A percentile compares a stretch with the other conserved stretches of the same genome.
Conservation (phyloP, 371 early-diverging fungal species). For the Coemansia sp. region DNA sequence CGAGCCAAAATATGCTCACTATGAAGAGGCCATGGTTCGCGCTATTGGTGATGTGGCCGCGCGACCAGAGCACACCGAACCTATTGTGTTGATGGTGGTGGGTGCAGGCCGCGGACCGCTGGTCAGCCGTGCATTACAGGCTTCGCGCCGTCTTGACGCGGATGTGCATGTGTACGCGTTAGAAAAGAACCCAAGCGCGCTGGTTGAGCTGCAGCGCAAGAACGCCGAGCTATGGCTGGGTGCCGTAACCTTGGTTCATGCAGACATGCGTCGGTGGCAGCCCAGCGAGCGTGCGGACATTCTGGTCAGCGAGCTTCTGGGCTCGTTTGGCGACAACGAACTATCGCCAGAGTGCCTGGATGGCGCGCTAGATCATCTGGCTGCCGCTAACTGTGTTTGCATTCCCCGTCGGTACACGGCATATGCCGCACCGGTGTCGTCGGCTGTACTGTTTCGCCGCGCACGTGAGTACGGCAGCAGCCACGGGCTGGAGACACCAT, state of each 20-base stretch:
- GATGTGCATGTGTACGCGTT: slow-evolving; percentile 77
- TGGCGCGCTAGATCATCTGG: slow-evolving; percentile 84
- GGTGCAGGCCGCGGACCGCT: slow-evolving; percentile 73
- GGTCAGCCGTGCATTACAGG: slow-evolving; percentile 80
- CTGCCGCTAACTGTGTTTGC: slow-evolving; percentile 78
- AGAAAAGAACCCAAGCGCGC: slow-evolving; percentile 95
- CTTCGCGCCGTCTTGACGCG: slow-evolving; percentile 66
- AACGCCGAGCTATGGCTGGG: slow-evolving; percentile 80
- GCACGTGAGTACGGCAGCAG: slow-evolving; percentile 12
- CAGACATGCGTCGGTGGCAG: slow-evolving; percentile 90
- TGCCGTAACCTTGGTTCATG: slow-evolving; percentile 74
- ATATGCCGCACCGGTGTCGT: slow-evolving; percentile 83
- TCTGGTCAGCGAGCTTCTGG: slow-evolving; percentile 86
- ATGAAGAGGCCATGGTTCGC: slow-evolving; percentile 70
- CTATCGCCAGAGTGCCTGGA: slow-evolving; percentile 95
- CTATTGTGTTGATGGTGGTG: slow-evolving; percentile 80
- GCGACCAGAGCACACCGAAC: slow-evolving; percentile 54
- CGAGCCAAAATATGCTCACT: slow-evolving; percentile 86
- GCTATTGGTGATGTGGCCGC: slow-evolving; percentile 60
- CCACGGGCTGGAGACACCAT: slow-evolving; percentile 80
- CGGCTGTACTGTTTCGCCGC: slow-evolving; percentile 67
- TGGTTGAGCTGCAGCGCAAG: slow-evolving; percentile 78
- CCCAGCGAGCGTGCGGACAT: slow-evolving; percentile 82
- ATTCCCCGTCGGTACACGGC: slow-evolving; percentile 84
- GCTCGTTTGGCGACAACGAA: slow-evolving; percentile 97